Conservation (phyloP, 148 eudicot species). For the Rhododendron henanense region DNA sequence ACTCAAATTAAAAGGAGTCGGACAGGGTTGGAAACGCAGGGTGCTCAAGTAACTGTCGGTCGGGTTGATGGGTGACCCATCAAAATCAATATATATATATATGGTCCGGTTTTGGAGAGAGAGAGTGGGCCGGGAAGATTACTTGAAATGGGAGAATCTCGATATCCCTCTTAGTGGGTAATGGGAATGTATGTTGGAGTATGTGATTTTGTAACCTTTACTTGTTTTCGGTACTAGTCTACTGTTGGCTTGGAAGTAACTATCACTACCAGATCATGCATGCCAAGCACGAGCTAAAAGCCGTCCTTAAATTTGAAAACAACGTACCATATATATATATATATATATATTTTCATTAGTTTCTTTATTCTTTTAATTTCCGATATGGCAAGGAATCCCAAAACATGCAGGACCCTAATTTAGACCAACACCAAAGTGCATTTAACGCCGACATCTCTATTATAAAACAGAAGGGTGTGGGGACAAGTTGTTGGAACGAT, state of each 20-base stretch:
- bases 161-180: neutral
- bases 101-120: neutral
- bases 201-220: neutral
- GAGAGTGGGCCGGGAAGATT: neutral
- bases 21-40: neutral
- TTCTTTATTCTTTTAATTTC: neutral
- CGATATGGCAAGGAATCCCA: neutral
- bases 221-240: neutral
- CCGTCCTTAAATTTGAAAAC: neutral
- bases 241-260: neutral
- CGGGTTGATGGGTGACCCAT: neutral
- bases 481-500: too few relatives aligned
- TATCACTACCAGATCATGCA: neutral
- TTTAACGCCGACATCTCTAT: too few relatives aligned
- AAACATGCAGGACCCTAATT: neutral
- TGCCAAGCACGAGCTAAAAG: neutral
- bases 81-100: neutral
- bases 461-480: too few relatives aligned
- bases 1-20: neutral
- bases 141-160: conserved; percentile 2
- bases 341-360: neutral
- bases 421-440: neutral
- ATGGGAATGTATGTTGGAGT: too few relatives aligned
- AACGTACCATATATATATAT: neutral
- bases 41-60: neutral